A percentile compares a stretch with the other conserved stretches of the same genome.
phyloP scores from a whole-genome alignment of 2,329 filamentous ascomycete species.

The Botrytis squamosa region DNA sequence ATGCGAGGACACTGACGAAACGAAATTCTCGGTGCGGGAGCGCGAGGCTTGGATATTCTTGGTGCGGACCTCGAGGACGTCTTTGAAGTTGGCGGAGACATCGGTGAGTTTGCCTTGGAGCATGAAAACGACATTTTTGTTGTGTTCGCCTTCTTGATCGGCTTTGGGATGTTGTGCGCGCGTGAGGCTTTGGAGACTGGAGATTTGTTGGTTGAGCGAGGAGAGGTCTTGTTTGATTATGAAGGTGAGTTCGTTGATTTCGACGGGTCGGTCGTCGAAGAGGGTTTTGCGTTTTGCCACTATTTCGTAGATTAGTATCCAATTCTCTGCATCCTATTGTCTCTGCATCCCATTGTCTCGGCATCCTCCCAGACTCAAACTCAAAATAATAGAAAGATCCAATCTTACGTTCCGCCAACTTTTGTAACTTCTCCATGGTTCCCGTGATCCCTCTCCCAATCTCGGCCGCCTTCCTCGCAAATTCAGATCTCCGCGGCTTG shows the following conservation, averaged over 20 bases:
- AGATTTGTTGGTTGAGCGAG: conserved; percentile 81
- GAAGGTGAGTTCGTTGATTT: conserved; percentile 95
- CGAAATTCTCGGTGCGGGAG: conserved; percentile 92
- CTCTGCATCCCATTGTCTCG: neutral
- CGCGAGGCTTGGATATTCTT: conserved; percentile 97
- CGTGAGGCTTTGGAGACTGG: conserved; percentile 73
- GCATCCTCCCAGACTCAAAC: neutral
- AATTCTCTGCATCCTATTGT: neutral
- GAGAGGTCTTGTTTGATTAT: conserved; percentile 98
- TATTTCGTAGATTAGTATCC: conserved; percentile 37
- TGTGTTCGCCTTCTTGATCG: conserved; percentile 90
- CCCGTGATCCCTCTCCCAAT: conserved; percentile 88
- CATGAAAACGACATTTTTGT: conserved; percentile 93
- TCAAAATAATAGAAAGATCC: too few relatives aligned
- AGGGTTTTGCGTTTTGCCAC: conserved; percentile 95
- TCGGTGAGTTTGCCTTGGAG: conserved; percentile 89
- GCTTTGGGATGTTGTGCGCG: conserved; percentile 69
- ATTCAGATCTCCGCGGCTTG: conserved; percentile 74
- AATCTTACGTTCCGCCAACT: conserved; percentile 74
- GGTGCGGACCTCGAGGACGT: conserved; percentile 91
- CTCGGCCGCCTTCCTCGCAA: conserved; percentile 85
- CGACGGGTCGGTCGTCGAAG: conserved; percentile 93
- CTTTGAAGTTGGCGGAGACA: conserved; percentile 94
- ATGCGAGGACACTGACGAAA: conserved; percentile 81
- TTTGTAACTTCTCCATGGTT: conserved; percentile 93